Evolutionary conservation across 257 asterid genomes (phyloP).

Genomic region (Fraxinus excelsior): DNA sequence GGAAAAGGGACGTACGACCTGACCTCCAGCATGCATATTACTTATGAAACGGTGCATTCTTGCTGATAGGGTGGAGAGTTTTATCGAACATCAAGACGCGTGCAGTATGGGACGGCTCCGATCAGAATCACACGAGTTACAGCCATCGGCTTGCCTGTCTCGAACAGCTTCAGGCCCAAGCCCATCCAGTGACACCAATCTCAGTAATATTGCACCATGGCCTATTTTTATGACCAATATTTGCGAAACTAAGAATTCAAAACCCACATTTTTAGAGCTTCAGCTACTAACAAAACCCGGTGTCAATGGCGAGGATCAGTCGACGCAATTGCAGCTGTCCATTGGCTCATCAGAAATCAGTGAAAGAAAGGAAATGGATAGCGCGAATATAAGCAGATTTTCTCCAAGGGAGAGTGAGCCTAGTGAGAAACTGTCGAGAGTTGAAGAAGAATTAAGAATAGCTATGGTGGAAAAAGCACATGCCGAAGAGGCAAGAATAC

Average conservation of each 20-base stretch:
- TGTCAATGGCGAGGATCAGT: slow-evolving; percentile 34
- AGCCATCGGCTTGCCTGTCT: slow-evolving; percentile 35
- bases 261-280: slow-evolving; percentile 38
- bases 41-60: neutral
- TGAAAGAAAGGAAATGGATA: slow-evolving; percentile 3
- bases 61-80: slow-evolving; percentile 51
- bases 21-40: too few relatives aligned
- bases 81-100: slow-evolving; percentile 61
- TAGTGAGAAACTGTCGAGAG: slow-evolving; percentile 14
- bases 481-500: slow-evolving; percentile 72
- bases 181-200: slow-evolving; percentile 47
- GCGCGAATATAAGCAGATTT: neutral
- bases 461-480: slow-evolving; percentile 68
- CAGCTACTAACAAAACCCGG: slow-evolving; percentile 36
- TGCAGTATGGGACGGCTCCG: slow-evolving; percentile 42
- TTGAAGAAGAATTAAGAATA: slow-evolving; percentile 41
- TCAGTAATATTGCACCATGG: slow-evolving; percentile 34
- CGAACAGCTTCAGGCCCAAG: slow-evolving; percentile 49
- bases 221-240: slow-evolving; percentile 26
- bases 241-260: neutral
- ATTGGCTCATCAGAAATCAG: slow-evolving; percentile 44
- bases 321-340: slow-evolving; percentile 43
- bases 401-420: slow-evolving; percentile 27
- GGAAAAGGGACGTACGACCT: too few relatives aligned
- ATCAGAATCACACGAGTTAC: slow-evolving; percentile 39